These are phyloP conservation scores for Camillea tinctor DNA, from an alignment of 2,329 filamentous ascomycete species.

Conservation along the genomic window DNA sequence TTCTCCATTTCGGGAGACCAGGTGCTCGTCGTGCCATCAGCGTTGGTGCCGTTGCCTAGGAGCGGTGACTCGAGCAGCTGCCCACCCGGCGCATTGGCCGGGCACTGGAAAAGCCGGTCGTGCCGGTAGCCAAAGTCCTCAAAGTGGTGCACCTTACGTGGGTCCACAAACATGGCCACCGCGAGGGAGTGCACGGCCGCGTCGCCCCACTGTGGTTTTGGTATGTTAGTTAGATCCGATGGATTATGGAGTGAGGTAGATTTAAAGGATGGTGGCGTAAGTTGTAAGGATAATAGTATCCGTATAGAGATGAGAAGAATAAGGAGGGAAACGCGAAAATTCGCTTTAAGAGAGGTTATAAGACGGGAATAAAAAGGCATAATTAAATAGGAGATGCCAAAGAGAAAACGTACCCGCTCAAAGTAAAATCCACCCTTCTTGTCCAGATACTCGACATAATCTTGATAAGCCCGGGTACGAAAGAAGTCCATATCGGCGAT, in stretches of 20 bases:
- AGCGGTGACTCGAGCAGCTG: slow-evolving; percentile 34
- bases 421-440: slow-evolving; percentile 43
- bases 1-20: slow-evolving; percentile 33
- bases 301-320: not conserved
- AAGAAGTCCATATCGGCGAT: slow-evolving; percentile 47
- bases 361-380: not conserved
- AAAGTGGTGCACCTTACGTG: slow-evolving; percentile 43
- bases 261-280: no score
- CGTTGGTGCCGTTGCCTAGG: slow-evolving; percentile 25
- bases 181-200: slow-evolving; percentile 45
- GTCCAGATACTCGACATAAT: slow-evolving; percentile 41
- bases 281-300: not conserved
- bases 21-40: not conserved
- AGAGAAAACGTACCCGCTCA: slow-evolving; percentile 35
- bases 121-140: slow-evolving; percentile 44
- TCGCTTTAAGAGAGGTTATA: not conserved
- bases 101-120: slow-evolving; percentile 33
- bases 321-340: not conserved
- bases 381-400: not conserved
- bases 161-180: slow-evolving; percentile 40
- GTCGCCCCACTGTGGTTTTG: slow-evolving; percentile 40
- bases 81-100: slow-evolving; percentile 37
- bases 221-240: slow-evolving; percentile 5
- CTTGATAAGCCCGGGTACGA: slow-evolving; percentile 39
- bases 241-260: no score